Evolutionary conservation across 2,329 filamentous ascomycete species (phyloP), one percentile per base, ranked within the genome.

Genomic region (Rhinocladiella similis): DNA sequence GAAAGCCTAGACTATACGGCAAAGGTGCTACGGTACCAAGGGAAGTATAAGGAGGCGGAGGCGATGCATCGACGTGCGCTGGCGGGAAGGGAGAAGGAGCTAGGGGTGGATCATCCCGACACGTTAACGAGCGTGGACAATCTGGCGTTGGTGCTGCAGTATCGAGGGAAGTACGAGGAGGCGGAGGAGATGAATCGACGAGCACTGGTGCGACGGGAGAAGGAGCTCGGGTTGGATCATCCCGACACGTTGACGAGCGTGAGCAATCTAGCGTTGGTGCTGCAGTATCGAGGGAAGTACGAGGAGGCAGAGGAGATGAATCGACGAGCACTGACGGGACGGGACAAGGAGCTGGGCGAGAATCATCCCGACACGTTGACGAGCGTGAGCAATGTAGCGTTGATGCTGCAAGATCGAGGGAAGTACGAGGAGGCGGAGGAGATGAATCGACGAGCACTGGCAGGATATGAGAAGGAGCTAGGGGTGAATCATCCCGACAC

Each of bases 191-290:
- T 68, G 12, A 19, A 62, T 35, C 19, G 51, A 43, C 52, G 56
- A 45, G 54, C 61, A n/a, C 29, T 69, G 19, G 55, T 57, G 47
- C 54, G 49, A 2, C 53, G 51, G 2, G 56, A 64, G 39, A 58
- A 50, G 42, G 22, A 61, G 41, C 53, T 66, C 13, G 66, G 68
- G 1, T 16, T 39, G 6, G 56, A 67, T 29, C 63, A 70, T 57
- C 64, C 57, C 10, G 29, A 62, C 18, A 69, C 66, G 36, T 43
- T 48, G 22, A 51, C 19, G 14, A 43, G 20, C 25, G 25, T 27
- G 20, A 19, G 20, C 25, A 41, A 41, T 16, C 38, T 41, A 19
- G 9, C 9, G 9, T 6, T 41, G 16, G 38, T 41, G 14, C 38
- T 41, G 14, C 7, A 5, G 9, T 9, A 13, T 18, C 38, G 16